Conservation (phyloP, 2,329 filamentous ascomycete species). For the Pleurostoma richardsiae region DNA sequence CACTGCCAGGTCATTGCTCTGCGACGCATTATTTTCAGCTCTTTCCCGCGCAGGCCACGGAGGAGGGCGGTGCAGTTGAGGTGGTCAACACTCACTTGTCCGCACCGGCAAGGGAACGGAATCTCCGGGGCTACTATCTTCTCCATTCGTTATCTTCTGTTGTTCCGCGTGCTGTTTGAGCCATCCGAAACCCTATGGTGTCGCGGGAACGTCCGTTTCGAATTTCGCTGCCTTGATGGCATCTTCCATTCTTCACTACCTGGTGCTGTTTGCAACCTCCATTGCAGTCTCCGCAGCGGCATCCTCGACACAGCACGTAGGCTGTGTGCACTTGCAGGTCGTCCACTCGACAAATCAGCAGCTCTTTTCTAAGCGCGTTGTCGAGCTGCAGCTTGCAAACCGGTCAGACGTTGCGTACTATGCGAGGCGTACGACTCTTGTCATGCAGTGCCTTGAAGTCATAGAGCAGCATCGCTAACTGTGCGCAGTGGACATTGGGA, state of each 20-base stretch:
- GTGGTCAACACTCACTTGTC: too few species aligned
- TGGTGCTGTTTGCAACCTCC: slow-evolving; percentile 14
- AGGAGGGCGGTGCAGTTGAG: too few species aligned
- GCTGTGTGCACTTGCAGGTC: slow-evolving; percentile 33
- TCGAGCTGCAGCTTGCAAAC: slow-evolving; percentile 41
- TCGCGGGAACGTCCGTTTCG: slow-evolving; percentile 7
- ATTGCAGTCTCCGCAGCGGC: slow-evolving; percentile 9
- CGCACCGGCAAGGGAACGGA: too few species aligned
- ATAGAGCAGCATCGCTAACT: slow-evolving; percentile 1
- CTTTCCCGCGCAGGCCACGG: too few species aligned
- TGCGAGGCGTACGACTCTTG: slow-evolving; percentile 31
- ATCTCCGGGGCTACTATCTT: too few species aligned
- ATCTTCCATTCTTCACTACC: slow-evolving; percentile 12
- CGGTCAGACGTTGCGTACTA: slow-evolving; percentile 51
- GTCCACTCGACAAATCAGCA: slow-evolving; percentile 35
- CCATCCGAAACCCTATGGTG: slow-evolving; percentile 6
- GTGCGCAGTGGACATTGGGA: slow-evolving; percentile 43
- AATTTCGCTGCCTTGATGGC: slow-evolving; percentile 19
- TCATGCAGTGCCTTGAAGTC: neutral
- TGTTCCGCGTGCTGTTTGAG: neutral
- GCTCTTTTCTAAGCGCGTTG: slow-evolving; percentile 33
- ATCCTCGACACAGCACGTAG: slow-evolving; percentile 13
- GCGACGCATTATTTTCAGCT: too few species aligned
- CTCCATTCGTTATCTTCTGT: neutral
- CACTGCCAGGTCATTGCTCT: too few species aligned